phyloP scores from a whole-genome alignment of 1,139 yeast species.

The Geotrichum candidum region DNA sequence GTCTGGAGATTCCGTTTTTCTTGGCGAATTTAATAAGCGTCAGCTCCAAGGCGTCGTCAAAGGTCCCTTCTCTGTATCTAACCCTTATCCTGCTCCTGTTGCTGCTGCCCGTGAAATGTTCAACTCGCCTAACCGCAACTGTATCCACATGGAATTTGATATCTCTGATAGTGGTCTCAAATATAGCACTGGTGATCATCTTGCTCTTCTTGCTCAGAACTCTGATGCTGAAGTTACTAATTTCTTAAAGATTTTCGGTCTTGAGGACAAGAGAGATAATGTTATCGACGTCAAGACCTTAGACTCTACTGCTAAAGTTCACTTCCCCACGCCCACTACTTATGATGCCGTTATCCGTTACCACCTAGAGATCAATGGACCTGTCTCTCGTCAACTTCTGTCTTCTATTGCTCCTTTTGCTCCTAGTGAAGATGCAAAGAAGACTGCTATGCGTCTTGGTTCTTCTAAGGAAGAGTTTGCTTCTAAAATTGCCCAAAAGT shows the following conservation, averaged over 20 bases:
- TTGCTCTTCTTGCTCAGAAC: conserved; percentile 93
- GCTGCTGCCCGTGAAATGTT: conserved; percentile 62
- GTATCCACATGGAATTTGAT: conserved; percentile 89
- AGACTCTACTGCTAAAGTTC: conserved; percentile 69
- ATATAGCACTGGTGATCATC: conserved; percentile 92
- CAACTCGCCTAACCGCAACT: conserved; percentile 57
- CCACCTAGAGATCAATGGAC: conserved; percentile 86
- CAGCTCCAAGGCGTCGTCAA: conserved; percentile 49
- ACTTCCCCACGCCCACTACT: conserved; percentile 89
- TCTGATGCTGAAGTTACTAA: conserved; percentile 64
- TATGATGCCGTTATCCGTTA: conserved; percentile 81
- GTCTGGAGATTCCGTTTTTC: conserved; percentile 48
- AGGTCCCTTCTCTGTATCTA: conserved; percentile 79
- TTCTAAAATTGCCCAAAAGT: conserved; percentile 51
- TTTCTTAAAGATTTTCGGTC: conserved; percentile 59
- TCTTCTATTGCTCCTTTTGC: conserved; percentile 78
- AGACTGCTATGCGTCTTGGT: conserved; percentile 50
- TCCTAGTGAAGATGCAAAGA: conserved; percentile 58
- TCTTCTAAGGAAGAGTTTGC: conserved; percentile 67
- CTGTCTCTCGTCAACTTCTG: conserved; percentile 84
- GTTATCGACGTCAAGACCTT: conserved; percentile 63
- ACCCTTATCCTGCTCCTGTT: conserved; percentile 79
- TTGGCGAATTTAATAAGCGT: conserved; percentile 77
- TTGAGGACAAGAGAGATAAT: conserved; percentile 46
- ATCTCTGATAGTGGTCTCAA: conserved; percentile 62